A percentile compares a stretch with the other conserved stretches of the same genome.
These are phyloP conservation scores for Chenopodium quinoa DNA, from an alignment of 148 eudicot species.

Conservation along the genomic window DNA sequence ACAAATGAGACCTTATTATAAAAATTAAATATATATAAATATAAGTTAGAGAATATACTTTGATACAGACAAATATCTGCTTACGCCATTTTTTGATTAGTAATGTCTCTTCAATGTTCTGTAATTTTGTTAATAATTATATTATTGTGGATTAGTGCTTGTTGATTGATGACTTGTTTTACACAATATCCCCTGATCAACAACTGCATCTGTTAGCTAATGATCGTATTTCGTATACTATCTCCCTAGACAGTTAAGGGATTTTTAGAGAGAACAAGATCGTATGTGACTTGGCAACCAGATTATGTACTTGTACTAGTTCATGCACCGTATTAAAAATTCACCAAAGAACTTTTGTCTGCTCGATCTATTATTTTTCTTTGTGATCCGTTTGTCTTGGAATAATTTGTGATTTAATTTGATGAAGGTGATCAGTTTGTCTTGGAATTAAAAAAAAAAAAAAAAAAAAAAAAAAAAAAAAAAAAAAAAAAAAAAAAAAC, in stretches of 20 bases:
- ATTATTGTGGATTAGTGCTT: neutral
- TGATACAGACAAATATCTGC: slow-evolving; percentile 24
- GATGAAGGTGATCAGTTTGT: neutral
- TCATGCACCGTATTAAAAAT: neutral
- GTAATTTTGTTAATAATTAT: neutral
- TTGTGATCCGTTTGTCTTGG: neutral
- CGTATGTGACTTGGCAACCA: neutral
- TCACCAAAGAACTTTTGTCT: neutral
- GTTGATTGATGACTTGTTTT: slow-evolving; percentile 2
- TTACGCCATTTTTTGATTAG: slow-evolving; percentile 12
- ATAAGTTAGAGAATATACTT: slow-evolving; percentile 10
- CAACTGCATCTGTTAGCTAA: neutral
- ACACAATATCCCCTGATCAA: neutral
- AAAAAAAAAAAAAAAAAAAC: too few species aligned
- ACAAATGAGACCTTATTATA: neutral
- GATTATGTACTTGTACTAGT: neutral
- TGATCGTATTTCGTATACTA: slow-evolving; percentile 6
- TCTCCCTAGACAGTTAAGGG: slow-evolving; percentile 4
- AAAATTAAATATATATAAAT: neutral
- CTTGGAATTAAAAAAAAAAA: too few species aligned
- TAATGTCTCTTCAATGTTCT: slow-evolving; percentile 13
- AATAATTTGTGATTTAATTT: neutral
- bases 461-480: too few species aligned
- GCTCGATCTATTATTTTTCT: neutral
- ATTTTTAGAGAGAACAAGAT: neutral